These are phyloP conservation scores for Thermochaetoides thermophila DNA, from an alignment of 495 filamentous ascomycete genomes.

Conservation along the genomic window DNA sequence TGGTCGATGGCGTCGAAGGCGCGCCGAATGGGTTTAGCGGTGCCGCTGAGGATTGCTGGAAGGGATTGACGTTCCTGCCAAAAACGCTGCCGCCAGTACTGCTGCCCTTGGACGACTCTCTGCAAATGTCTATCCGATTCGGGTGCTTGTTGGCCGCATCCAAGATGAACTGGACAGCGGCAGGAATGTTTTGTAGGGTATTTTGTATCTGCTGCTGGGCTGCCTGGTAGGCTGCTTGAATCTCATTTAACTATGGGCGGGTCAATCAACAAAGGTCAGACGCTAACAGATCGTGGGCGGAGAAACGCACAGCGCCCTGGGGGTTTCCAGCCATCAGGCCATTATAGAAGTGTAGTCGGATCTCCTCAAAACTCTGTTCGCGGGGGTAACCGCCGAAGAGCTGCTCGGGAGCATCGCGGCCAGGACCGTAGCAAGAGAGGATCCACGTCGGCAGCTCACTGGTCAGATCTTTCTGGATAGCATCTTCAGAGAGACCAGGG, in stretches of 20 bases:
- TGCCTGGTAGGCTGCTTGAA: slow-evolving; percentile 39
- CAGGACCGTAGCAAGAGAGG: slow-evolving; percentile 70
- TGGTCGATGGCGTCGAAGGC: slow-evolving; percentile 8
- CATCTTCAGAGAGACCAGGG: slow-evolving; percentile 33
- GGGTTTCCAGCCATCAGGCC: slow-evolving; percentile 42
- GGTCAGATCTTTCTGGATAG: slow-evolving; percentile 49
- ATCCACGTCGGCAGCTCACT: slow-evolving; percentile 63
- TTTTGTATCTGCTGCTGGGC: slow-evolving; percentile 55
- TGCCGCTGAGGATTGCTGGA: slow-evolving; percentile 3
- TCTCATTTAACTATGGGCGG: slow-evolving; percentile 38
- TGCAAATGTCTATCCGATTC: slow-evolving; percentile 61
- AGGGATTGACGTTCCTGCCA: slow-evolving; percentile 6
- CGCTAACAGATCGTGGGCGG: background rate
- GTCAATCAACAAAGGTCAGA: slow-evolving; percentile 5
- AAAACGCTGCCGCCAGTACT: slow-evolving; percentile 5
- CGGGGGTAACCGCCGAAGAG: slow-evolving; percentile 64
- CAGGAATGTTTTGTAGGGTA: slow-evolving; percentile 49
- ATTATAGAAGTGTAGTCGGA: slow-evolving; percentile 53
- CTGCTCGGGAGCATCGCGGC: slow-evolving; percentile 54
- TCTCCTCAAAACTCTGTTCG: slow-evolving; percentile 75
- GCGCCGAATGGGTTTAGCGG: slow-evolving; percentile 20
- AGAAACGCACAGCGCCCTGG: slow-evolving; percentile 39
- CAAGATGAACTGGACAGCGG: slow-evolving; percentile 56
- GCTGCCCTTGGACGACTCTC: background rate
- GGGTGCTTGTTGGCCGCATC: slow-evolving; percentile 58